A percentile compares a stretch with the other conserved stretches of the same genome.
Evolutionary conservation across 1,284 basidiomycete species (phyloP).

Genomic region (Anthracocystis walkeri): DNA sequence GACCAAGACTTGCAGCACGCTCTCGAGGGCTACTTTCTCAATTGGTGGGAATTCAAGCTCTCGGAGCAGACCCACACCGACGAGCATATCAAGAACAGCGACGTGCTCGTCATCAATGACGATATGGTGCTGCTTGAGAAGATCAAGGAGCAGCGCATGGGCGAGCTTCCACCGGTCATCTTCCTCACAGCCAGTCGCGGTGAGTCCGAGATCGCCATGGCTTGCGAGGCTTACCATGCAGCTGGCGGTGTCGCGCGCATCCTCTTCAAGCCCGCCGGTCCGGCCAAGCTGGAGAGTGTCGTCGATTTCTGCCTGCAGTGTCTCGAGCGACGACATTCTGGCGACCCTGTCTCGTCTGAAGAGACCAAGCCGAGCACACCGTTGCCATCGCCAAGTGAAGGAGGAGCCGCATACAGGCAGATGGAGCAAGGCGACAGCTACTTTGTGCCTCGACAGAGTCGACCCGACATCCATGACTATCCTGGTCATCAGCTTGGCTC

Average conservation of each 20-base stretch:
- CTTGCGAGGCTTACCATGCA: constrained; percentile 78
- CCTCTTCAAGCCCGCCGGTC: constrained; percentile 89
- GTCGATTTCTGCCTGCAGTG: constrained; percentile 80
- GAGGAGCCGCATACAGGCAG: constrained; percentile 13
- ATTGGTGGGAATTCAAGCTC: constrained; percentile 82
- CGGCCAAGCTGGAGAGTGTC: constrained; percentile 78
- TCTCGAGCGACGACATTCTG: constrained; percentile 67
- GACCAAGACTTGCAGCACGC: constrained; percentile 78
- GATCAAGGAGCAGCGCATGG: constrained; percentile 27
- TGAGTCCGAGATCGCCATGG: constrained; percentile 75
- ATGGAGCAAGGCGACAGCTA: constrained; percentile 51
- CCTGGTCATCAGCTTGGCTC: constrained; percentile 39
- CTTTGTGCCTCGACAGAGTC: constrained; percentile 45
- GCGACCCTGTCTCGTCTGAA: constrained; percentile 46
- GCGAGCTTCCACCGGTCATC: constrained; percentile 76
- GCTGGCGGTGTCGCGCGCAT: constrained; percentile 88
- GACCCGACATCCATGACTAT: constrained; percentile 32
- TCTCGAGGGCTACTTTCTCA: constrained; percentile 77
- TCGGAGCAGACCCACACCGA: constrained; percentile 14
- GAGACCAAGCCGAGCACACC: constrained; percentile 58
- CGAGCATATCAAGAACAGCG: constrained; percentile 71
- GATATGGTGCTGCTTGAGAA: constrained; percentile 74
- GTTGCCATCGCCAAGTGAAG: constrained; percentile 47
- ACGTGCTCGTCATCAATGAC: constrained; percentile 87
- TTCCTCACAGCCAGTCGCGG: constrained; percentile 80